phyloP scores from a whole-genome alignment of 2,329 filamentous ascomycete genomes.

The Verticillium nonalfalfae region DNA sequence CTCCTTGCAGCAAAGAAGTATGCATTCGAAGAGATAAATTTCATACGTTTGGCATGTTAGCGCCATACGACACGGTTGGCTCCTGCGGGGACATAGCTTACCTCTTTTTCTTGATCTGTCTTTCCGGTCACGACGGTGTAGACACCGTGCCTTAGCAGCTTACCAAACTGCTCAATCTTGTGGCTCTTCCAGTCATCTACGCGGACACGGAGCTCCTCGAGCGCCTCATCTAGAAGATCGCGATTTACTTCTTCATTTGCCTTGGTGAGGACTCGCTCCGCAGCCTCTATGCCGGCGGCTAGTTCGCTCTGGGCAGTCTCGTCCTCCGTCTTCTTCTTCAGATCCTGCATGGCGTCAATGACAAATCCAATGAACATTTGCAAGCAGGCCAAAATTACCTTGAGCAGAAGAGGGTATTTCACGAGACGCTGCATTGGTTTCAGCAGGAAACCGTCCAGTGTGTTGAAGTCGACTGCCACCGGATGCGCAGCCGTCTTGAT shows the following conservation, averaged over 20 bases:
- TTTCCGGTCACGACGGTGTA: constrained; percentile 88
- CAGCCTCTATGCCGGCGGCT: constrained; percentile 68
- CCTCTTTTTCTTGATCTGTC: constrained; percentile 87
- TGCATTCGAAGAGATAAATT: constrained; percentile 94
- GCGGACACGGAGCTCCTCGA: constrained; percentile 71
- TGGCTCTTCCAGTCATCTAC: constrained; percentile 98
- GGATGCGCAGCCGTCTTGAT: constrained; percentile 68
- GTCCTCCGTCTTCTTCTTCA: constrained; percentile 79
- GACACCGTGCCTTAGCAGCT: constrained; percentile 79
- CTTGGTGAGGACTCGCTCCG: constrained; percentile 73
- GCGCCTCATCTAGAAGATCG: constrained; percentile 75
- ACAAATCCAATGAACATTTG: background rate
- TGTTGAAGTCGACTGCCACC: constrained; percentile 82
- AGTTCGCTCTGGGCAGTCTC: constrained; percentile 67
- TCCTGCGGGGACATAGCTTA: constrained; percentile 33
- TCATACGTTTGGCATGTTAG: constrained; percentile 62
- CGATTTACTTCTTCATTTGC: constrained; percentile 90
- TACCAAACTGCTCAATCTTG: constrained; percentile 83
- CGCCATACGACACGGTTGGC: background rate
- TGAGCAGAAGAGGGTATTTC: constrained; percentile 87
- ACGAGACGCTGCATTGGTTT: constrained; percentile 95
- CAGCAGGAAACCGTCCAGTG: constrained; percentile 83
- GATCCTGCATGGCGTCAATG: constrained; percentile 50
- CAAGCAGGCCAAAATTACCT: constrained; percentile 41
- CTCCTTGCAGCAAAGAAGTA: constrained; percentile 95